phyloP scores from a whole-genome alignment of 805 yeast genomes.

The Lipomyces orientalis region DNA sequence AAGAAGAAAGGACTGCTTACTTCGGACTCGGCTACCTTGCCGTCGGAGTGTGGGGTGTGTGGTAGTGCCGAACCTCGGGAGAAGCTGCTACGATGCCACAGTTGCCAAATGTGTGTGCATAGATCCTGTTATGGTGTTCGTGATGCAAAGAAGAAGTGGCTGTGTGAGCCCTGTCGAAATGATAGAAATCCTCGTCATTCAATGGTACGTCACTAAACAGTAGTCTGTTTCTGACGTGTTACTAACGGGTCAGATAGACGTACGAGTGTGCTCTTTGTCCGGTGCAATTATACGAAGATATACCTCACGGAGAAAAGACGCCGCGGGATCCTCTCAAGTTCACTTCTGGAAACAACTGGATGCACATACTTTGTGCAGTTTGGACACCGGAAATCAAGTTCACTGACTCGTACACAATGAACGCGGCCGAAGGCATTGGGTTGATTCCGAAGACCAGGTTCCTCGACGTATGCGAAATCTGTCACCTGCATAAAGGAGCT shows the following conservation, averaged over 20 bases:
- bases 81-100: constrained; percentile 59
- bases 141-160: constrained; percentile 56
- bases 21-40: constrained; percentile 6
- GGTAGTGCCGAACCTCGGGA: constrained; percentile 48
- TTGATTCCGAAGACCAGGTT: constrained; percentile 42
- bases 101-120: constrained; percentile 76
- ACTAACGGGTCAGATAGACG: constrained; percentile 42
- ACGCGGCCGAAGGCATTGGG: constrained; percentile 55
- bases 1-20: constrained; percentile 12
- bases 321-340: constrained; percentile 68
- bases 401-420: constrained; percentile 51
- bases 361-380: constrained; percentile 74
- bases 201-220: constrained; percentile 15
- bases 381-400: constrained; percentile 56
- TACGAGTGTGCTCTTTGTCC: constrained; percentile 74
- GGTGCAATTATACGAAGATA: constrained; percentile 42
- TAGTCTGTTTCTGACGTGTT: background rate
- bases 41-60: constrained; percentile 62
- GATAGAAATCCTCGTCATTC: constrained; percentile 60
- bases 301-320: constrained; percentile 16
- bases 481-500: constrained; percentile 57
- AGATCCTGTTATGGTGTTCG: constrained; percentile 67
- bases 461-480: constrained; percentile 46
- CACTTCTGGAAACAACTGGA: constrained; percentile 74
- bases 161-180: constrained; percentile 80